Conservation (phyloP, 169 alveolate genomes). For the Eimeria sp. region DNA sequence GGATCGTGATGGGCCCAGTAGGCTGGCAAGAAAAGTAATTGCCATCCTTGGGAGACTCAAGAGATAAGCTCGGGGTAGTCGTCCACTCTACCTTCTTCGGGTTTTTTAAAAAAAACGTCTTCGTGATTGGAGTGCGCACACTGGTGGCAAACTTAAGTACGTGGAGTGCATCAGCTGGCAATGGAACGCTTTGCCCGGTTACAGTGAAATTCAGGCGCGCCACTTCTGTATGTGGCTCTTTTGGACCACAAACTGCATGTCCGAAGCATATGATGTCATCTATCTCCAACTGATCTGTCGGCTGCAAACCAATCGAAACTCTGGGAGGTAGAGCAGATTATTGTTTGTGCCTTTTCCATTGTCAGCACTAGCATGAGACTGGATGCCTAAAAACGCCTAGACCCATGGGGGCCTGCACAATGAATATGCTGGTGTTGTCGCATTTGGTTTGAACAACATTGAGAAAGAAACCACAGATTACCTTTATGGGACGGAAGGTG, state of each 20-base stretch:
- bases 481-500: conserved; percentile 70
- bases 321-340: not conserved
- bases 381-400: not conserved
- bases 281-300: conserved; percentile 56
- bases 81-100: conserved; percentile 68
- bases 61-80: conserved; percentile 40
- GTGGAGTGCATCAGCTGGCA: conserved; percentile 74
- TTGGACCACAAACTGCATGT: not conserved
- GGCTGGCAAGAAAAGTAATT: conserved; percentile 78
- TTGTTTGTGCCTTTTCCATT: not conserved
- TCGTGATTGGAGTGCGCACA: conserved; percentile 70
- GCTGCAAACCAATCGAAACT: conserved; percentile 29
- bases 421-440: not conserved
- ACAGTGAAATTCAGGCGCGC: conserved; percentile 68
- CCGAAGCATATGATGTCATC: conserved; percentile 64
- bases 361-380: not conserved
- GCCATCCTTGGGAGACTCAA: conserved; percentile 71
- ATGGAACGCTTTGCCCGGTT: conserved; percentile 65
- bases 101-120: conserved; percentile 71
- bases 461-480: not conserved
- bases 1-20: conserved; percentile 79
- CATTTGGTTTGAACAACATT: not conserved
- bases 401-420: not conserved
- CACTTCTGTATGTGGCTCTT: conserved; percentile 41
- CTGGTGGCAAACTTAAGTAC: conserved; percentile 63